Evolutionary conservation across 108 stramenopile species (phyloP).

Genomic region (Cyclostephanos tholiformis): DNA sequence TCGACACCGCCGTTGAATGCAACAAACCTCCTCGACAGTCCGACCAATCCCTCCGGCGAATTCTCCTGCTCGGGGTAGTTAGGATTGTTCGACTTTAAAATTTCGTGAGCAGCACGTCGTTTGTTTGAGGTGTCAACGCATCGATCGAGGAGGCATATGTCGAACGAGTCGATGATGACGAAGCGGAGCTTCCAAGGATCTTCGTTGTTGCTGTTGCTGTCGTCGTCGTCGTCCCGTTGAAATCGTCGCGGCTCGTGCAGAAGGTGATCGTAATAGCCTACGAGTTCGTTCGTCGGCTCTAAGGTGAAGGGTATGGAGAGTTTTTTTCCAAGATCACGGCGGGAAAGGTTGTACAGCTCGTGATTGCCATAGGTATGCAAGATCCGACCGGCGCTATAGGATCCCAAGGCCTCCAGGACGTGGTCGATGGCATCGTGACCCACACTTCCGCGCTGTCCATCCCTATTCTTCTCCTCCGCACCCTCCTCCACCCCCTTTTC

Average conservation of each 20-base stretch:
- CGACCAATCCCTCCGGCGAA: slow-evolving; percentile 75
- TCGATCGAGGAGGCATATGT: slow-evolving; percentile 67
- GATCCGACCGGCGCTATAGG: slow-evolving; percentile 57
- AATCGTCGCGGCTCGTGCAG: slow-evolving; percentile 43
- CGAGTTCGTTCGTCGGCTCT: slow-evolving; percentile 58
- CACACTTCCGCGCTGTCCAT: slow-evolving; percentile 8
- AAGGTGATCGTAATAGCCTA: slow-evolving; percentile 46
- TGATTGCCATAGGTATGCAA: slow-evolving; percentile 89
- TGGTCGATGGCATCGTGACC: slow-evolving; percentile 58
- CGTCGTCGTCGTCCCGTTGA: slow-evolving; percentile 20
- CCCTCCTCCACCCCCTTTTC: slow-evolving; percentile 21
- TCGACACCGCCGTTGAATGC: slow-evolving; percentile 85
- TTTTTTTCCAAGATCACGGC: slow-evolving; percentile 51
- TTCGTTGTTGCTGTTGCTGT: slow-evolving; percentile 4
- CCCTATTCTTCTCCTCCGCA: slow-evolving; percentile 25
- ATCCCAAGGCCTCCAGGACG: slow-evolving; percentile 62
- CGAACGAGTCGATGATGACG: slow-evolving; percentile 76
- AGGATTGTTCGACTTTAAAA: slow-evolving; percentile 63
- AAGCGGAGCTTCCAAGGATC: slow-evolving; percentile 55
- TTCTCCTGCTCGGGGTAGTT: slow-evolving; percentile 75
- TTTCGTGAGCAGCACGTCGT: slow-evolving; percentile 55
- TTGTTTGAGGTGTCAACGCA: slow-evolving; percentile 55
- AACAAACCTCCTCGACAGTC: slow-evolving; percentile 68
- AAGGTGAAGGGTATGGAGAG: slow-evolving; percentile 71
- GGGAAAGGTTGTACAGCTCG: slow-evolving; percentile 83